phyloP scores from a whole-genome alignment of 179 eudicot genomes.

The Nepenthes alata region DNA sequence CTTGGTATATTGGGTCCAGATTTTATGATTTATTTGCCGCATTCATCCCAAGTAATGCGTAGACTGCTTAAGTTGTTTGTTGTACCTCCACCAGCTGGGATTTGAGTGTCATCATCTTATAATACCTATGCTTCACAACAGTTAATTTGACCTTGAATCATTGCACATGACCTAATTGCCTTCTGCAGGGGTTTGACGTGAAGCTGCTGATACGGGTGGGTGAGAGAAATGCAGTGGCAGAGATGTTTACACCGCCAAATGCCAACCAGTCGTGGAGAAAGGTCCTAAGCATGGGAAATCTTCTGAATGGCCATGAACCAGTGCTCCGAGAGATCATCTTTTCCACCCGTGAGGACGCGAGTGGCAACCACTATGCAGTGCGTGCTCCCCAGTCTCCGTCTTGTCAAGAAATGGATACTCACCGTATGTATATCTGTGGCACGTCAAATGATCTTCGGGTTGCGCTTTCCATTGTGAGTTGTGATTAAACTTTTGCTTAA shows the following conservation, averaged over 20 bases:
- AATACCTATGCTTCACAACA: too few relatives aligned
- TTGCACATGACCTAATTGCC: too few relatives aligned
- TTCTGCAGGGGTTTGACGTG: slow-evolving; percentile 35
- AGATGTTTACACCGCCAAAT: slow-evolving; percentile 60
- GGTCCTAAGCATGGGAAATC: slow-evolving; percentile 91
- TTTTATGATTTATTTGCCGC: too few relatives aligned
- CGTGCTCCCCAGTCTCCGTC: slow-evolving; percentile 12
- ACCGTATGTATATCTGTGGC: slow-evolving; percentile 77
- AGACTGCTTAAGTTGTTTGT: too few relatives aligned
- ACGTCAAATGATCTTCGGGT: slow-evolving; percentile 75
- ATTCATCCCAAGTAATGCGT: too few relatives aligned
- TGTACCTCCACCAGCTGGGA: too few relatives aligned
- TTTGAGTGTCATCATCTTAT: too few relatives aligned
- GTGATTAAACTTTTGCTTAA: slow-evolving; percentile 33
- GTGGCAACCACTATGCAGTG: slow-evolving; percentile 57
- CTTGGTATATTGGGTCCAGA: too few relatives aligned
- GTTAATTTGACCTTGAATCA: too few relatives aligned
- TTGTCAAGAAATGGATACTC: slow-evolving; percentile 52
- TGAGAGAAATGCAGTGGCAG: slow-evolving; percentile 50
- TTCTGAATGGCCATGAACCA: slow-evolving; percentile 88
- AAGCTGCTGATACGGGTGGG: slow-evolving; percentile 39
- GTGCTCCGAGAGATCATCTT: slow-evolving; percentile 66
- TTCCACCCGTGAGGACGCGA: slow-evolving; percentile 39
- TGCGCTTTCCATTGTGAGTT: slow-evolving; percentile 71
- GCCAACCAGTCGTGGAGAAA: slow-evolving; percentile 91